Evolutionary conservation across 2,329 filamentous ascomycete species (phyloP).

Genomic region (Colletotrichum simmondsii): DNA sequence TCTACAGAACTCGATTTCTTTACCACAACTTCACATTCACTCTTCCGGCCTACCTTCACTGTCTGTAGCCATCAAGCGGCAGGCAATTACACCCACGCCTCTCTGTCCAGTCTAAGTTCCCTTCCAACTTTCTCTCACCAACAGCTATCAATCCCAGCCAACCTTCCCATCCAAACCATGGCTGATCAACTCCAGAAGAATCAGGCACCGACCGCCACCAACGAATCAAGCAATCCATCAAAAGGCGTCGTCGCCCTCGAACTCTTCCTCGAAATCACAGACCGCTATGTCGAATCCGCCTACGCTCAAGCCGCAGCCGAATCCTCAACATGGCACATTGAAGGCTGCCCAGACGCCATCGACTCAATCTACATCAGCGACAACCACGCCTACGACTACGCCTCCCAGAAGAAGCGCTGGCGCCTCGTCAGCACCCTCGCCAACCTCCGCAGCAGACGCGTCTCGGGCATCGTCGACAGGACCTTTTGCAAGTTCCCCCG

Average conservation of each 20-base stretch:
- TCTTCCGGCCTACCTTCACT: background rate
- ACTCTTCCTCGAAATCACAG: background rate
- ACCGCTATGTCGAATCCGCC: background rate
- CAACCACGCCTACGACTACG: background rate
- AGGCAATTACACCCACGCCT: background rate
- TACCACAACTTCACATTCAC: background rate
- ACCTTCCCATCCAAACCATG: background rate
- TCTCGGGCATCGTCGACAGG: background rate
- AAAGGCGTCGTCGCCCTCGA: background rate
- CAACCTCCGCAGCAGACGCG: background rate
- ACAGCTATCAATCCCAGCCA: background rate
- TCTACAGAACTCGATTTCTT: background rate
- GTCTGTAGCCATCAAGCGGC: rapidly evolving
- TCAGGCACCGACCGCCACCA: no score
- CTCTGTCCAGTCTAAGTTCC: background rate
- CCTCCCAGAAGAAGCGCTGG: background rate
- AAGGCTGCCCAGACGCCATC: background rate
- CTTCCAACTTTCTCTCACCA: background rate
- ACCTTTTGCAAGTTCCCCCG: background rate
- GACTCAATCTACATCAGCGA: background rate
- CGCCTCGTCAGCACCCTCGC: background rate
- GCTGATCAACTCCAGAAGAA: background rate
- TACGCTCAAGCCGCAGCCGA: background rate
- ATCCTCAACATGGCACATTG: background rate
- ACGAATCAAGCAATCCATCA: background rate